Percentiles rank a stretch among this genome's conserved stretches.
These are phyloP conservation scores for Tetrapisispora phaffii DNA, from an alignment of 805 yeast genomes.

Conservation along the genomic window DNA sequence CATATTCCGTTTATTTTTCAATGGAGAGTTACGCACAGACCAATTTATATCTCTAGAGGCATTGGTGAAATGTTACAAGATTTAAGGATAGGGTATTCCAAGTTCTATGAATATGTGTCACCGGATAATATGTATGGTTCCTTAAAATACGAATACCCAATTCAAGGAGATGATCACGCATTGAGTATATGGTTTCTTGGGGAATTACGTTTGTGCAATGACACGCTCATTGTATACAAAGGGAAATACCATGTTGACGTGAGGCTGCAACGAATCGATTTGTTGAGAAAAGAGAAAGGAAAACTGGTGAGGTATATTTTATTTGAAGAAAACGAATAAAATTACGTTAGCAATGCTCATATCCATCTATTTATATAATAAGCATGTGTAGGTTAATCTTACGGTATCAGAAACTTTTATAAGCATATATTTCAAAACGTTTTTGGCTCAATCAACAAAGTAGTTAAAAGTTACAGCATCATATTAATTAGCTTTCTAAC, in stretches of 20 bases:
- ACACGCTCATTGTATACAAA: conserved; percentile 19
- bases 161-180: conserved; percentile 17
- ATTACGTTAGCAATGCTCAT: neutral
- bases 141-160: conserved; percentile 24
- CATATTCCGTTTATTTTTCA: conserved; percentile 16
- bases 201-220: conserved; percentile 17
- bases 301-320: conserved; percentile 22
- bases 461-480: too few species aligned
- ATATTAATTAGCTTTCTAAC: too few species aligned
- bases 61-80: conserved; percentile 11
- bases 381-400: too few species aligned
- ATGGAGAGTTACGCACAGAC: conserved; percentile 21
- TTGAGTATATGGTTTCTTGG: conserved; percentile 27
- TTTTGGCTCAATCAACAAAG: too few species aligned
- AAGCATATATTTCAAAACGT: too few species aligned
- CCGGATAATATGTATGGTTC: conserved; percentile 21
- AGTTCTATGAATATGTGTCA: conserved; percentile 17
- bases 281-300: conserved; percentile 21
- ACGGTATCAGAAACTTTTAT: too few species aligned
- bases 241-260: conserved; percentile 28
- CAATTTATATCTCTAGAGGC: conserved; percentile 13
- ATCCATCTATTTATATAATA: too few species aligned
- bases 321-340: conserved; percentile 13
- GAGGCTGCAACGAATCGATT: conserved; percentile 22
- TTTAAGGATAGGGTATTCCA: conserved; percentile 19